Evolutionary conservation across 2,329 filamentous ascomycete species (phyloP), one percentile per base, ranked within the genome.

Genomic region (Parastagonospora avenae): DNA sequence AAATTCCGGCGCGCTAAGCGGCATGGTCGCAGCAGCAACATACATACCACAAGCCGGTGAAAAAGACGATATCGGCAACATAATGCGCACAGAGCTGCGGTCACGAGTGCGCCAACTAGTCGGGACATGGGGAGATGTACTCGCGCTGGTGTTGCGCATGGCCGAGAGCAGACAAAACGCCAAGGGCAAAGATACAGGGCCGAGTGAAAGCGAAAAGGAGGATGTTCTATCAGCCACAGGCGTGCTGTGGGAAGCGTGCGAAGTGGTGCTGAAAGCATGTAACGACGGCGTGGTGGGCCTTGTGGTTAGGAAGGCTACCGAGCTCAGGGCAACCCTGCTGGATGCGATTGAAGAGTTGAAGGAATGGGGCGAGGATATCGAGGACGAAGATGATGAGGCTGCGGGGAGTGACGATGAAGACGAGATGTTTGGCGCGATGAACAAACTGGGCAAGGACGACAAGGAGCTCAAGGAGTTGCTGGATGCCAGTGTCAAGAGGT

Each of bases 261-360:
- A 97, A 73, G 81, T 83, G 7, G 69, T 96, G 12, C 76, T 85
- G 2, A 79, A 79, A 8, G 75, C 96, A 33, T 83, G 86, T 42
- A 80, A 79, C 5, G 75, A 85, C 19, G 92, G 91, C 0, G 82
- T 95, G 4, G 83, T 82, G 0, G 90, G 88, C 0, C 78, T 92
- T 50, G 81, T 93, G 40, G 80, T 89, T 0, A 79, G 82, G 59
- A 92, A 88, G 67, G 88, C 88, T 1, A 85, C 90, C 60, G 82
- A 92, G 69, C 90, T 88, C 74, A 79, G 85, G 35, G 90, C 90
- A 48, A 84, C 89, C 2, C 77, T 97, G 19, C 84, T 90, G 62
- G 93, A 97, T 76, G 89, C 91, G 0, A 83, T 95, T 60, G 85
- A 90, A 55, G 93, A 97, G 75, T 73, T 97, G 58, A 90, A 91